Evolutionary conservation across 2,329 filamentous ascomycete species (phyloP).

Genomic region (Tolypocladium ophioglossoides): DNA sequence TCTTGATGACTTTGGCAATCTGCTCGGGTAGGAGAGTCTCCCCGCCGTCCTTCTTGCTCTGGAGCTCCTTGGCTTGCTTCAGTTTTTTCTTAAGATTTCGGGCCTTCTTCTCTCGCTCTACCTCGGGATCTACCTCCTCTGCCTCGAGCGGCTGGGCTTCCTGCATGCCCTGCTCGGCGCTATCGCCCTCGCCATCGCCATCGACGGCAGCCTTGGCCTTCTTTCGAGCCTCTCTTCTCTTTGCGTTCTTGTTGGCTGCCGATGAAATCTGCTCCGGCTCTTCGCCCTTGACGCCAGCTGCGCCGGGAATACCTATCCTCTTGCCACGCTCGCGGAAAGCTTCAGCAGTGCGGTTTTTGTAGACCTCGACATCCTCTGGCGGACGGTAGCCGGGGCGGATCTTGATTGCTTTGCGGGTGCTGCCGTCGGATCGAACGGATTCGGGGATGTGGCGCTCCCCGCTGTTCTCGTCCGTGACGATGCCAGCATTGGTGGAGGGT

Average conservation of each 20-base stretch:
- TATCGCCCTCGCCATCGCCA: constrained; percentile 45
- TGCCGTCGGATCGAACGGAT: constrained; percentile 77
- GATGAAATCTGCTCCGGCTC: constrained; percentile 35
- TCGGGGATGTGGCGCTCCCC: constrained; percentile 86
- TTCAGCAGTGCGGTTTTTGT: constrained; percentile 86
- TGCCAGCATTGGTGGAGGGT: constrained; percentile 52
- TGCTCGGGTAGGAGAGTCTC: constrained; percentile 82
- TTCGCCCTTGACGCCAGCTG: constrained; percentile 45
- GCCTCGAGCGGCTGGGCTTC: constrained; percentile 13
- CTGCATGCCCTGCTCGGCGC: constrained; percentile 9
- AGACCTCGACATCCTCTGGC: constrained; percentile 90
- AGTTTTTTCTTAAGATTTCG: constrained; percentile 90
- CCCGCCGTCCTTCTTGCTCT: constrained; percentile 83
- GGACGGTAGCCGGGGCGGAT: constrained; percentile 89
- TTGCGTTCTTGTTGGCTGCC: constrained; percentile 75
- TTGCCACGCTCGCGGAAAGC: constrained; percentile 66
- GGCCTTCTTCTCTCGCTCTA: constrained; percentile 84
- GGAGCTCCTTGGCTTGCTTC: constrained; percentile 82
- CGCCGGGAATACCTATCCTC: constrained; percentile 60
- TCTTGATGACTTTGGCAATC: constrained; percentile 94
- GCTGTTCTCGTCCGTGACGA: constrained; percentile 62
- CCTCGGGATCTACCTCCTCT: constrained; percentile 53
- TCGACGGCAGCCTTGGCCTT: constrained; percentile 47
- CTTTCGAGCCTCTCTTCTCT: constrained; percentile 48
- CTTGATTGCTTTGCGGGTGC: constrained; percentile 86